Evolutionary conservation across 2,329 filamentous ascomycete species (phyloP), one percentile per base, ranked within the genome.

Genomic region (Monilinia fructicola): DNA sequence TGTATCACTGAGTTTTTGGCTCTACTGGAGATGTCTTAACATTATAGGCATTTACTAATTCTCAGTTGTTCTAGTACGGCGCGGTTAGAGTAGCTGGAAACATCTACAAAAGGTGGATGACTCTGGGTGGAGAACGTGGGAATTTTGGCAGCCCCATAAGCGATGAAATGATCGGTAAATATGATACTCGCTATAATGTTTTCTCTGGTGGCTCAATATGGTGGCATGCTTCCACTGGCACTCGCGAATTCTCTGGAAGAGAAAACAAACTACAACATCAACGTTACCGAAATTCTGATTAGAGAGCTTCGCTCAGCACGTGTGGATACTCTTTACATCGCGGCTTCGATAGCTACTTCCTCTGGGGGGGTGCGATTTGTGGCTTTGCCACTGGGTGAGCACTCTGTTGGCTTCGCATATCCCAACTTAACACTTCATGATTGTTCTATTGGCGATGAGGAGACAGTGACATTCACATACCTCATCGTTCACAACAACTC

Each of bases 141-240:
- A 35, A 35, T 46, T 44, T 64, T 4, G 61, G 61, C 50, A 42
- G 10, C 9, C 61, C 50, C 26, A 23, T 55, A n/a, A 55, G 35
- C 12, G 50, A 55, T 21, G 61, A 64, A n/a, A 54, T n/a, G 23
- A 4, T 5, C 2, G 50, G 61, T 6, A 54, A 35, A 28, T 55
- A 42, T 5, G 31, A 64, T 31, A 64, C 61, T 55, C 38, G 21
- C 12, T 64, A 55, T 10, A 64, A 48, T 9, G 52, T n/a, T 11
- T 64, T 64, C 6, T 44, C 50, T 38, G 48, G 23, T 2, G 50
- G 61, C 23, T 64, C 61, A 12, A 64, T 64, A 64, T 64, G 61
- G 50, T 64, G 61, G 61, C 50, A 64, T 44, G 5, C 12, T 6
- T 64, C 61, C 2, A 64, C 55, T 26, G 50, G 50, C 4, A 55